phyloP scores from a whole-genome alignment of 2,329 filamentous ascomycete species.

The Sporothrix variecibatus region DNA sequence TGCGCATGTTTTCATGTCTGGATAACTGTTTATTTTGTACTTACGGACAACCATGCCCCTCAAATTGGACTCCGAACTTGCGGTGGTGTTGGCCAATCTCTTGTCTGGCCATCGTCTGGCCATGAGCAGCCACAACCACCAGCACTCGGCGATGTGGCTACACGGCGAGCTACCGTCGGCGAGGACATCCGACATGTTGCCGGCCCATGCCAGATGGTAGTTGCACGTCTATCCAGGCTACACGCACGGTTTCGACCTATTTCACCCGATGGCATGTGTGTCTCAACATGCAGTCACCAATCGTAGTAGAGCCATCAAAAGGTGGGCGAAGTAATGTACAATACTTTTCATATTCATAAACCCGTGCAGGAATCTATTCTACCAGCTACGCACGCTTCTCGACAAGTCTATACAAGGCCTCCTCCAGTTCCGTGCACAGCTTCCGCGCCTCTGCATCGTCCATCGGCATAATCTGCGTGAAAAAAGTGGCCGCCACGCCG shows the following conservation, averaged over 20 bases:
- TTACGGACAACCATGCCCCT: not conserved
- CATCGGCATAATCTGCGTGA: conserved; percentile 10
- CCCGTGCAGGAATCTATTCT: no score
- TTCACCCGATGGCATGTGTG: not conserved
- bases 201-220: not conserved
- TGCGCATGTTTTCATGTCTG: not conserved
- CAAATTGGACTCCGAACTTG: no score
- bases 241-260: not conserved
- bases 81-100: no score
- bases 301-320: not conserved
- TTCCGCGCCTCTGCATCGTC: not conserved
- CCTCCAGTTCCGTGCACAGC: not conserved
- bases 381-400: not conserved
- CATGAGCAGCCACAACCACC: no score
- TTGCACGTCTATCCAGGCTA: not conserved
- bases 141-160: no score
- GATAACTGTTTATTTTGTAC: not conserved
- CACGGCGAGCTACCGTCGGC: no score
- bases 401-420: not conserved
- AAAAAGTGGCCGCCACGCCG: conserved; percentile 35
- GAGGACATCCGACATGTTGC: no score
- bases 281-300: not conserved
- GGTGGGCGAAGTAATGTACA: not conserved
- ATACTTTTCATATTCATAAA: no score
- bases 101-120: no score